Evolutionary conservation across 257 asterid genomes (phyloP).

Genomic region (Rhazya stricta): DNA sequence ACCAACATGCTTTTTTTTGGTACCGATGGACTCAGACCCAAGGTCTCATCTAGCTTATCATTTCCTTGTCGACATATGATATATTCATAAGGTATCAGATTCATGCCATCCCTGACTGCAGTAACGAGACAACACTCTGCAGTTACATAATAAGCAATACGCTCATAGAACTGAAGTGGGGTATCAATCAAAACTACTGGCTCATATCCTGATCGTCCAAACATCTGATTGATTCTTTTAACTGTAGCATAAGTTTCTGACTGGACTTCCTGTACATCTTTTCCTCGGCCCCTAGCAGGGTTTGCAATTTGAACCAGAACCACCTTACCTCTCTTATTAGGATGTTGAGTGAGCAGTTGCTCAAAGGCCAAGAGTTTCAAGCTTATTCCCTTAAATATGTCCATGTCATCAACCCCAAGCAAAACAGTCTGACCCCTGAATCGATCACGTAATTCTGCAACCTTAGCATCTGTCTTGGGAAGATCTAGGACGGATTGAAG

Average conservation of each 20-base stretch:
- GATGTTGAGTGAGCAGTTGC: conserved; percentile 61
- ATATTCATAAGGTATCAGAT: conserved; percentile 80
- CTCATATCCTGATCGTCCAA: conserved; percentile 58
- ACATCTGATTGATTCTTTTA: conserved; percentile 45
- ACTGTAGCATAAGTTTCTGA: conserved; percentile 67
- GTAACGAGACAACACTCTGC: conserved; percentile 87
- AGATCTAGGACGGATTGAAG: conserved; percentile 59
- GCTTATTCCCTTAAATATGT: conserved; percentile 79
- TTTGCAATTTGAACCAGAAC: conserved; percentile 75
- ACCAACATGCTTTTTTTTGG: conserved; percentile 80
- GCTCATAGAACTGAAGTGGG: conserved; percentile 60
- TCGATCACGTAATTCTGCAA: conserved; percentile 48
- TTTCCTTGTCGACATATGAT: conserved; percentile 75
- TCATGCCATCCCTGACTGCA: conserved; percentile 90
- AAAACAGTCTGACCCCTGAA: conserved; percentile 50
- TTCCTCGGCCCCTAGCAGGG: conserved; percentile 90
- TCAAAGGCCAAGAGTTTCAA: conserved; percentile 75
- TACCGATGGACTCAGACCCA: conserved; percentile 43
- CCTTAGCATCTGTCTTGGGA: conserved; percentile 60
- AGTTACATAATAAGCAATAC: conserved; percentile 63
- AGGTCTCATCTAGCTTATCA: conserved; percentile 40
- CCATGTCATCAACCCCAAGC: conserved; percentile 91
- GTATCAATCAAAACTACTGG: conserved; percentile 69
- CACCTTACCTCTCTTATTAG: conserved; percentile 56
- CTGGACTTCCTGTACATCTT: conserved; percentile 69